phyloP scores from a whole-genome alignment of 768 basidiomycete species.

The Pholiota microspora region DNA sequence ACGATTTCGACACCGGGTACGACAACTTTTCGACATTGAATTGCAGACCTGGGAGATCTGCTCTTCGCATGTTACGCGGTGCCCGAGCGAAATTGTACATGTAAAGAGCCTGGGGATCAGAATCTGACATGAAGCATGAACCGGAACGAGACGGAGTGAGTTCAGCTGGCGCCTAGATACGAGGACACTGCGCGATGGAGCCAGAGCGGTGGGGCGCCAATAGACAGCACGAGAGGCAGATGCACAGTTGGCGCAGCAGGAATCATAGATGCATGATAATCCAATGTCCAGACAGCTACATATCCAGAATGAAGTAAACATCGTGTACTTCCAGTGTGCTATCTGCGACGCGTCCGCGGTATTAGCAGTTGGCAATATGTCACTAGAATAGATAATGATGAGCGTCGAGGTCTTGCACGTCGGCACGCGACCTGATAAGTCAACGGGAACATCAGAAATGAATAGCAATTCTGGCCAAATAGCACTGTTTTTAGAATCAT shows the following conservation, averaged over 20 bases:
- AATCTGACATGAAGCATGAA: not conserved
- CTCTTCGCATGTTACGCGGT: not conserved
- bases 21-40: not conserved
- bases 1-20: not conserved
- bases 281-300: too few relatives aligned
- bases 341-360: not conserved
- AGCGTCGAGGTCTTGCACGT: not conserved
- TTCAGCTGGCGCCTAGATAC: not conserved
- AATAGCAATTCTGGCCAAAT: not conserved
- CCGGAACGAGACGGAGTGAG: not conserved
- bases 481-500: too few relatives aligned
- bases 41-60: not conserved
- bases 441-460: too few relatives aligned
- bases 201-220: not conserved
- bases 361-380: not conserved
- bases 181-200: not conserved
- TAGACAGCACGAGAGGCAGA: not conserved
- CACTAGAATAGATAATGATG: not conserved
- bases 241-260: not conserved
- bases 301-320: not conserved
- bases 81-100: not conserved
- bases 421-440: not conserved
- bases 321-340: not conserved
- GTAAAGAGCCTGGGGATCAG: not conserved
- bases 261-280: not conserved